phyloP scores from a whole-genome alignment of 352 stramenopile genomes.

The Paralagenidium karlingii region DNA sequence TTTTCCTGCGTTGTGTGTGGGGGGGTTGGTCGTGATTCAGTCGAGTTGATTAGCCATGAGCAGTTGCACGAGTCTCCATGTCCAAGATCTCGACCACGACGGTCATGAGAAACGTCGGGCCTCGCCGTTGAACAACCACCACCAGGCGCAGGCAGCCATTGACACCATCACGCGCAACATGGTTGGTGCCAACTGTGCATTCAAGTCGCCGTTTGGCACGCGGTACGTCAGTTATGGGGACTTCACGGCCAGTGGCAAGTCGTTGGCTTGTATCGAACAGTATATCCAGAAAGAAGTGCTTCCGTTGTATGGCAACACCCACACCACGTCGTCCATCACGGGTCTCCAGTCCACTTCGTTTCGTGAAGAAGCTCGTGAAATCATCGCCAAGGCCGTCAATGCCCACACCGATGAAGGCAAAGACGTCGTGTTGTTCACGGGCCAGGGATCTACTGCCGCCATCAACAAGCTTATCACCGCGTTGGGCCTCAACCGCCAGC shows the following conservation, averaged over 20 bases:
- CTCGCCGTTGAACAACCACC: no score
- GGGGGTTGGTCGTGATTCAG: no score
- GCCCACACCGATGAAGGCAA: conserved; percentile 81
- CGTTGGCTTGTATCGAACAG: conserved; percentile 79
- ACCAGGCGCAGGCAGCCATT: no score
- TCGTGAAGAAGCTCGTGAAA: conserved; percentile 89
- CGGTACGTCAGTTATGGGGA: conserved; percentile 80
- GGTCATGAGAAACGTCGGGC: no score
- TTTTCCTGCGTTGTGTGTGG: no score
- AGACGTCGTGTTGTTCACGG: conserved; percentile 94
- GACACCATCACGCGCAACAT: conserved; percentile 12
- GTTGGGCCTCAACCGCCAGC: conserved; percentile 21
- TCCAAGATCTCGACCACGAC: no score
- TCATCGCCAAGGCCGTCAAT: conserved; percentile 86
- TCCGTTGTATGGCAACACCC: conserved; percentile 95
- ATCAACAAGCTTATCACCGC: conserved; percentile 69
- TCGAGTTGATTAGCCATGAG: no score
- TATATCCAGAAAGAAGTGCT: conserved; percentile 84
- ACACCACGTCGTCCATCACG: conserved; percentile 85
- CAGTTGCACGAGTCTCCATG: no score
- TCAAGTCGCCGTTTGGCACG: conserved; percentile 26
- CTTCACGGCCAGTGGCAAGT: conserved; percentile 82
- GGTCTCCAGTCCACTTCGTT: conserved; percentile 88
- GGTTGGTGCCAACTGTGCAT: conserved; percentile 12
- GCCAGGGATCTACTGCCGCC: conserved; percentile 77